Percentiles rank a stretch among this genome's conserved stretches.
Evolutionary conservation across 257 asterid species (phyloP).

Genomic region (Solanum arcanum): DNA sequence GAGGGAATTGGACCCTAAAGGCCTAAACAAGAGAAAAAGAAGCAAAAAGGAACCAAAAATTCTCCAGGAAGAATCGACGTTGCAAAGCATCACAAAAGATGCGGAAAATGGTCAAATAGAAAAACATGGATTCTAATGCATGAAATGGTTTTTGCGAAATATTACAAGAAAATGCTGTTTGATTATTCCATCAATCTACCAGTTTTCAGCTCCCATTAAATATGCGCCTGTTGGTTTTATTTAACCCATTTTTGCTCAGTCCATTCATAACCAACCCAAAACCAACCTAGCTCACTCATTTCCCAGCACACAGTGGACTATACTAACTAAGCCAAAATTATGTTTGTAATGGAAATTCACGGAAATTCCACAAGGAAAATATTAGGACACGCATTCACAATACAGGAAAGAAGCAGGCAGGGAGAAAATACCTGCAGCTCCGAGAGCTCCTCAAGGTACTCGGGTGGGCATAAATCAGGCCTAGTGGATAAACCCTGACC

Average conservation of each 20-base stretch:
- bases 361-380: not conserved
- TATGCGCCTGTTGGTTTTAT: not conserved
- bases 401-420: not conserved
- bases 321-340: not conserved
- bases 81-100: not conserved
- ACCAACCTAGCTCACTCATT: not conserved
- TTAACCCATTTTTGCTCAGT: not conserved
- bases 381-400: not conserved
- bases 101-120: not conserved
- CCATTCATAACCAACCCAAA: not conserved
- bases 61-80: not conserved
- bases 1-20: not conserved
- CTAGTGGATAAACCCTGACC: constrained; percentile 98
- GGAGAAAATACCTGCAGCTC: constrained; percentile 53
- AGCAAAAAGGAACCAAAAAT: not conserved
- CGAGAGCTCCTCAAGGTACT: constrained; percentile 82
- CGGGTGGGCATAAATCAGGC: constrained; percentile 91
- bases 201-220: not conserved
- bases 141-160: not conserved
- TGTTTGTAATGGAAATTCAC: not conserved
- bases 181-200: not conserved
- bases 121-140: not conserved
- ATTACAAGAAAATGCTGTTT: not conserved
- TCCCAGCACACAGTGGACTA: not conserved
- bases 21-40: not conserved